phyloP scores from a whole-genome alignment of 768 basidiomycete species.

The Imleria badia region DNA sequence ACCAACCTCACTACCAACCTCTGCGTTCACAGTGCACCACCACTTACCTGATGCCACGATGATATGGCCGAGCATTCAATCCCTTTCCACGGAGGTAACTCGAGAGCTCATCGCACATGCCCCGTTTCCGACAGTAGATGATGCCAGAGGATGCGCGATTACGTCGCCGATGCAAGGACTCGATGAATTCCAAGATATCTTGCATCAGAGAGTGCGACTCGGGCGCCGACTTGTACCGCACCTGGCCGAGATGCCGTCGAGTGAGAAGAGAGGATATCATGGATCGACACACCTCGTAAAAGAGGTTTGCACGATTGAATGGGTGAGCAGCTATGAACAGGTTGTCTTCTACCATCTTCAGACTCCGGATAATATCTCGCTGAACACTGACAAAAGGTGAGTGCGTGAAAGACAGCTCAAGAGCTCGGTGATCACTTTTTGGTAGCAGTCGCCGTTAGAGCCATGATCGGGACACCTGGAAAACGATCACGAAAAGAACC shows the following conservation, averaged over 20 bases:
- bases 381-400: slow-evolving; percentile 54
- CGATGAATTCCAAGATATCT: slow-evolving; percentile 67
- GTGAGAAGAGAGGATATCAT: not conserved
- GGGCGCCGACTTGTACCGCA: slow-evolving; percentile 60
- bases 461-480: slow-evolving; percentile 78
- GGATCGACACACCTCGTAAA: slow-evolving; percentile 61
- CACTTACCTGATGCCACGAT: slow-evolving; percentile 62
- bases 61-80: slow-evolving; percentile 68
- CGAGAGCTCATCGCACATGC: slow-evolving; percentile 67
- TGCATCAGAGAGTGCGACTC: slow-evolving; percentile 56
- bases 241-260: slow-evolving; percentile 35
- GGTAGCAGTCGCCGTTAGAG: slow-evolving; percentile 83
- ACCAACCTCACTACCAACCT: not conserved
- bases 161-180: slow-evolving; percentile 56
- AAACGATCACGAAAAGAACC: slow-evolving; percentile 69
- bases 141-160: slow-evolving; percentile 66
- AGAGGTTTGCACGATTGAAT: slow-evolving; percentile 79
- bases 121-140: slow-evolving; percentile 71
- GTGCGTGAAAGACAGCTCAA: not conserved
- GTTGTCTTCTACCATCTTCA: slow-evolving; percentile 56
- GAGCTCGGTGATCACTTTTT: slow-evolving; percentile 40
- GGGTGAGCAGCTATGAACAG: slow-evolving; percentile 70
- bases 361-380: slow-evolving; percentile 64
- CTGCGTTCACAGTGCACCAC: not conserved
- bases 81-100: slow-evolving; percentile 64